A percentile compares a stretch with the other conserved stretches of the same genome.
Conservation (phyloP, 768 basidiomycete species). For the Inosperma sp. region DNA sequence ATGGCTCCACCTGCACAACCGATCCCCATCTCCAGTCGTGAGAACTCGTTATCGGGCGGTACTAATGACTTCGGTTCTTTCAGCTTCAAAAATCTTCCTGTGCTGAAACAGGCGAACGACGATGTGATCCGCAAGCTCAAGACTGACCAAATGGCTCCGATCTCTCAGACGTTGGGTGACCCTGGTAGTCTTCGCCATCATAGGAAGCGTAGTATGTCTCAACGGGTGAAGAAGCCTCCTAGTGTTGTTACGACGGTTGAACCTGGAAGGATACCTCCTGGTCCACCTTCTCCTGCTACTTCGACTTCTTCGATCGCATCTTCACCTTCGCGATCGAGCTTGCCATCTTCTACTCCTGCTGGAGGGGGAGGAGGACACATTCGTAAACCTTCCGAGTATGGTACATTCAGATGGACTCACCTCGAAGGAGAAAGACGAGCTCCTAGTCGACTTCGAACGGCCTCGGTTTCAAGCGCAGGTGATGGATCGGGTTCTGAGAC, state of each 20-base stretch:
- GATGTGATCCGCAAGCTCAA: slow-evolving; percentile 95
- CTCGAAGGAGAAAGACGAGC: slow-evolving; percentile 78
- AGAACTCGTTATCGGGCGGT: slow-evolving; percentile 50
- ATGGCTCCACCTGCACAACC: slow-evolving; percentile 42
- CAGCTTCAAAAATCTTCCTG: slow-evolving; percentile 94
- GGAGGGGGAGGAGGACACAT: slow-evolving; percentile 56
- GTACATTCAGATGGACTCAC: slow-evolving; percentile 82
- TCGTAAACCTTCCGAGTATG: slow-evolving; percentile 87
- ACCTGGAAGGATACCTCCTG: slow-evolving; percentile 56
- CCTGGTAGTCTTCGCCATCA: slow-evolving; percentile 52
- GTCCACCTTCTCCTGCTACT: slow-evolving; percentile 87
- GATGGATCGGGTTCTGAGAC: slow-evolving; percentile 76
- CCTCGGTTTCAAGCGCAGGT: slow-evolving; percentile 78
- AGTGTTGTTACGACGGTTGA: slow-evolving; percentile 71
- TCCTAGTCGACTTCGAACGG: slow-evolving; percentile 81
- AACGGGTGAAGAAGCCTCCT: slow-evolving; percentile 75
- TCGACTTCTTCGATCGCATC: slow-evolving; percentile 90
- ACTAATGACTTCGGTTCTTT: slow-evolving; percentile 96
- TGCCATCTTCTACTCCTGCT: slow-evolving; percentile 69
- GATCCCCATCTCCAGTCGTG: slow-evolving; percentile 34
- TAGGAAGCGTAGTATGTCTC: slow-evolving; percentile 78
- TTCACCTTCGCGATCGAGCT: slow-evolving; percentile 73
- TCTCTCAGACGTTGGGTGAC: slow-evolving; percentile 70
- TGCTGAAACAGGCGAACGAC: slow-evolving; percentile 97
- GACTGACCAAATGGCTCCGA: slow-evolving; percentile 81